Base-by-base conservation (phyloP, 768 basidiomycete genomes). In the Calocybe cyanea region DNA sequence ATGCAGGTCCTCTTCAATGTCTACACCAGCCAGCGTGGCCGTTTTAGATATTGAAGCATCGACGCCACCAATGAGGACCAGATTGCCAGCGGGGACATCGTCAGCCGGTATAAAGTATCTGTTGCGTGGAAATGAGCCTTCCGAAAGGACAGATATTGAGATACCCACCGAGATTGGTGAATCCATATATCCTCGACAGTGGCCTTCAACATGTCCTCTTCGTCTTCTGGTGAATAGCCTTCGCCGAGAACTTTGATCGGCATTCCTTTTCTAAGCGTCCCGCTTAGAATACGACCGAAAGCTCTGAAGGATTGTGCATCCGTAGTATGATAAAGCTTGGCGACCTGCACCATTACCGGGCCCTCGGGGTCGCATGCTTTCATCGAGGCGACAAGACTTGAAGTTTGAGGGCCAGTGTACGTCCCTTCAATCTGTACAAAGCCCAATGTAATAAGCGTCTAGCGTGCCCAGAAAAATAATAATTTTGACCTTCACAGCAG, bases 221-320 rank as follows among this genome's bases (percentile, higher is more conserved):
- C 95, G 54, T 99, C 96, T 58, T 97, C 95, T n/a, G 91, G 89
- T 11, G 93, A 95, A 64, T 94, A 99, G 0, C 92, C 92, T 63
- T 98, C 96, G 46, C 96, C 96, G 6, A 99, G 73, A n/a, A 98
- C 94, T 69, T 96, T 97, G 52, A 99, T 75, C 25, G 83, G 73
- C 75, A 80, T 76, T 10, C 92, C 92, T 55, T 86, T 87, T 56
- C 76, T 73, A 18, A 97, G 66, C 0, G 94, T 96, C 15, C 96
- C 96, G 55, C 91, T 92, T 63, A 97, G 73, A 14, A 99, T 83
- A 50, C 96, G 81, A 30, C 95, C 96, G 59, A 94, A 97, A 6
- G 96, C 92, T 43, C 96, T 76, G 78, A 99, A 99, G 25, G 90
- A 91, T 57, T 91, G 91, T 6, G 96, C 96, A 57, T 99, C 96